A percentile compares a stretch with the other conserved stretches of the same genome.
phyloP scores from a whole-genome alignment of 305 asterid genomes.

The Fraxinus greggii region DNA sequence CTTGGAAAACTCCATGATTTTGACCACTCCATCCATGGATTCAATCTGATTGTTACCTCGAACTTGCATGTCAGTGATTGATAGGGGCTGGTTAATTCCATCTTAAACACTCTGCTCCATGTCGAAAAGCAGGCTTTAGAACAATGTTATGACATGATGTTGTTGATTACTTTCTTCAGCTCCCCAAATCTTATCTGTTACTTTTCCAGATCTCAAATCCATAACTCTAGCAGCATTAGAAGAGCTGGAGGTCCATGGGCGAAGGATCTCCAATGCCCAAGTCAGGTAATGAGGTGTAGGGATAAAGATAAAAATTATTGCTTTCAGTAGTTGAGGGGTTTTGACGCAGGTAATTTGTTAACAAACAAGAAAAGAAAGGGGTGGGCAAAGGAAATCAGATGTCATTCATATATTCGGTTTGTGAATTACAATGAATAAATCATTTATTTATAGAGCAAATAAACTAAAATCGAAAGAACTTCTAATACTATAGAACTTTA shows the following conservation, averaged over 20 bases:
- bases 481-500: not conserved
- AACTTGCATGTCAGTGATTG: not conserved
- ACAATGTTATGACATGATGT: not conserved
- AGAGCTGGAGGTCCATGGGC: not conserved
- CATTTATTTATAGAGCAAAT: not conserved
- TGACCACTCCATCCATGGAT: not conserved
- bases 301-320: not conserved
- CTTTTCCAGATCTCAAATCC: not conserved
- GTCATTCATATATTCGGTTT: not conserved
- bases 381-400: not conserved
- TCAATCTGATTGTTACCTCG: not conserved
- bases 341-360: not conserved
- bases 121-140: not conserved
- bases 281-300: not conserved
- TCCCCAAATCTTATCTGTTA: not conserved
- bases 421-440: not conserved
- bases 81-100: not conserved
- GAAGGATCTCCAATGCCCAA: not conserved
- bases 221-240: not conserved
- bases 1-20: constrained; percentile 5
- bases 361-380: not conserved
- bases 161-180: not conserved
- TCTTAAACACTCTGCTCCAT: not conserved
- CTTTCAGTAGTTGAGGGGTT: not conserved
- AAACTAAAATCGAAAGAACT: not conserved